phyloP scores from a whole-genome alignment of 805 yeast genomes.

The Lachancea mirantina region DNA sequence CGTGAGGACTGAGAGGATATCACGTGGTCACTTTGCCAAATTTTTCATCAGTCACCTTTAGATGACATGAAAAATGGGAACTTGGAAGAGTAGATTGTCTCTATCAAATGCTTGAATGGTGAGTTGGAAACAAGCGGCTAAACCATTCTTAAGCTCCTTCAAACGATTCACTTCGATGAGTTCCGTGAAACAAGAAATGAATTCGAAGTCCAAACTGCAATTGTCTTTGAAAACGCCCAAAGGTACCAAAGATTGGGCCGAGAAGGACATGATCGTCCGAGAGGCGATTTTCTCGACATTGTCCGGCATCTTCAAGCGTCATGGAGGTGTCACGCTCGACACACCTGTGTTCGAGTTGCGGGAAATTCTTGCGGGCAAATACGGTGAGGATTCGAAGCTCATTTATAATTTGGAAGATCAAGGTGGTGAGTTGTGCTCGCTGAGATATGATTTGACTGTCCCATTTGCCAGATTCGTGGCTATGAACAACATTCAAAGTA shows the following conservation, averaged over 20 bases:
- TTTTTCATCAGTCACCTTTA: no score
- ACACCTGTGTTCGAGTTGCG: slow-evolving; percentile 97
- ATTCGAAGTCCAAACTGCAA: slow-evolving; percentile 43
- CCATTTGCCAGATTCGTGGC: slow-evolving; percentile 98
- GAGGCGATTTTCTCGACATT: slow-evolving; percentile 75
- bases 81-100: no score
- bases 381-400: slow-evolving; percentile 96
- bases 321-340: slow-evolving; percentile 97
- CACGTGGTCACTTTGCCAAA: no score
- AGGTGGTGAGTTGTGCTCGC: slow-evolving; percentile 95
- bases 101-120: no score
- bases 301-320: slow-evolving; percentile 75
- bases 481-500: slow-evolving; percentile 81
- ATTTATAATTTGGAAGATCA: slow-evolving; percentile 96
- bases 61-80: no score
- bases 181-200: slow-evolving; percentile 14
- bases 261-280: slow-evolving; percentile 92
- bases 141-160: no score
- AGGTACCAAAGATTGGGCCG: slow-evolving; percentile 98
- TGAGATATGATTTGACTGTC: slow-evolving; percentile 94
- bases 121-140: no score
- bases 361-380: slow-evolving; percentile 92
- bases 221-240: slow-evolving; percentile 90
- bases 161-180: slow-evolving; percentile 14
- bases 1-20: no score